These are phyloP conservation scores for Fusarium tanahbumbuense DNA, from an alignment of 2,329 filamentous ascomycete species.

Conservation along the genomic window DNA sequence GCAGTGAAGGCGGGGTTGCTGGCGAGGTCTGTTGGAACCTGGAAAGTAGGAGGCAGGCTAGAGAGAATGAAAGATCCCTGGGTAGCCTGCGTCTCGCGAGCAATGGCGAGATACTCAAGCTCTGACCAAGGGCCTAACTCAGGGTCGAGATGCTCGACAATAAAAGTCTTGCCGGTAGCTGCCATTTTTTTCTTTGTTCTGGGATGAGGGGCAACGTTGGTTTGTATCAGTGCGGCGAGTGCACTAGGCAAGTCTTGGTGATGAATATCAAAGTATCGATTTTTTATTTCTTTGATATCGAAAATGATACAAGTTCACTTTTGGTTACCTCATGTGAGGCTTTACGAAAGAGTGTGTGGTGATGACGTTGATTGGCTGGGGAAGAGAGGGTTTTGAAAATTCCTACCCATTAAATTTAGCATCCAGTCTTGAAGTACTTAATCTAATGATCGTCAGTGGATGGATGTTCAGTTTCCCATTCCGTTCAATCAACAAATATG, in stretches of 20 bases:
- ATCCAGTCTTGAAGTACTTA: constrained; percentile 19
- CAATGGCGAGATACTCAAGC: constrained; percentile 91
- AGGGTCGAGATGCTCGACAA: constrained; percentile 96
- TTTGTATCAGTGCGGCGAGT: constrained; percentile 9
- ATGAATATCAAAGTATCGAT: constrained; percentile 14
- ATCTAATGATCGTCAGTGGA: constrained; percentile 31
- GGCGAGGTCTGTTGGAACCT: constrained; percentile 69
- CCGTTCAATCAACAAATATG: background rate
- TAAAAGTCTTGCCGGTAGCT: constrained; percentile 74
- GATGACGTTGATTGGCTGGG: constrained; percentile 24
- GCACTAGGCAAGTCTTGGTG: constrained; percentile 18
- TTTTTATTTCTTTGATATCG: constrained; percentile 6
- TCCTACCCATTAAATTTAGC: constrained; percentile 13
- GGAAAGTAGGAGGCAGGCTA: constrained; percentile 77
- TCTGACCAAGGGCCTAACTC: constrained; percentile 95
- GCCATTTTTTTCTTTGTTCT: constrained; percentile 54
- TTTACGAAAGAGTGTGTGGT: constrained; percentile 25
- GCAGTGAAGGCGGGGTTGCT: constrained; percentile 72
- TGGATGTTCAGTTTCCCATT: constrained; percentile 11
- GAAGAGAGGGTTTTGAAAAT: constrained; percentile 37
- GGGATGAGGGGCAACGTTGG: constrained; percentile 12
- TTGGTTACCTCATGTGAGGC: constrained; percentile 4
- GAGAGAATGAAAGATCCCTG: constrained; percentile 82
- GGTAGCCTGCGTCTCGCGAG: constrained; percentile 77
- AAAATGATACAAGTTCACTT: constrained; percentile 4